These are phyloP conservation scores for Mycena vulgaris DNA, from an alignment of 768 basidiomycete genomes.

Conservation along the genomic window DNA sequence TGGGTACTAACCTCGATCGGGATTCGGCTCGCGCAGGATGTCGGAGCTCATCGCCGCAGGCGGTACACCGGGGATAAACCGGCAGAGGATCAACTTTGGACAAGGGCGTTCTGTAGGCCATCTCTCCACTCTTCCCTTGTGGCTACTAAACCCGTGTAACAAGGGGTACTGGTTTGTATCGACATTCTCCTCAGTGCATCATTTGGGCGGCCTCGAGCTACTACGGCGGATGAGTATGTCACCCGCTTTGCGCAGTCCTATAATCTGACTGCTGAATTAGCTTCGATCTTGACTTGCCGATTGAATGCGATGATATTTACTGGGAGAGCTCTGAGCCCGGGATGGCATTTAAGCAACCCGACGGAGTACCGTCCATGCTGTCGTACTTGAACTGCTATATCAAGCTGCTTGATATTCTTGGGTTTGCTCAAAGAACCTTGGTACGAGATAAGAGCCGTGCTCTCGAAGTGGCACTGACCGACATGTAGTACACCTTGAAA, in stretches of 20 bases:
- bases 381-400: constrained; percentile 48
- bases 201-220: constrained; percentile 35
- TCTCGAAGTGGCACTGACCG: neutral
- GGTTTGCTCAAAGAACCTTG: constrained; percentile 55
- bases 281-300: constrained; percentile 60
- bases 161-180: constrained; percentile 35
- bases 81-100: constrained; percentile 37
- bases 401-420: constrained; percentile 62
- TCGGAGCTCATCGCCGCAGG: constrained; percentile 35
- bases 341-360: constrained; percentile 64
- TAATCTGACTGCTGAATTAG: constrained; percentile 37
- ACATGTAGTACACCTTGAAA: constrained; percentile 34
- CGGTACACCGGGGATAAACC: constrained; percentile 35
- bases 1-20: constrained; percentile 48
- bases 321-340: constrained; percentile 64
- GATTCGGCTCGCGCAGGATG: constrained; percentile 36
- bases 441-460: neutral
- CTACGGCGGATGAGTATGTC: constrained; percentile 60
- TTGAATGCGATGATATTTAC: constrained; percentile 60
- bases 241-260: neutral
- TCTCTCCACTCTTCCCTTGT: neutral
- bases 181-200: constrained; percentile 37
- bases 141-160: neutral
- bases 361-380: constrained; percentile 56
- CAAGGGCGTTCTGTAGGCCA: constrained; percentile 29